Evolutionary conservation across 805 yeast genomes (phyloP), one percentile per base, ranked within the genome.

Genomic region (Blastobotrys peoriensis): DNA sequence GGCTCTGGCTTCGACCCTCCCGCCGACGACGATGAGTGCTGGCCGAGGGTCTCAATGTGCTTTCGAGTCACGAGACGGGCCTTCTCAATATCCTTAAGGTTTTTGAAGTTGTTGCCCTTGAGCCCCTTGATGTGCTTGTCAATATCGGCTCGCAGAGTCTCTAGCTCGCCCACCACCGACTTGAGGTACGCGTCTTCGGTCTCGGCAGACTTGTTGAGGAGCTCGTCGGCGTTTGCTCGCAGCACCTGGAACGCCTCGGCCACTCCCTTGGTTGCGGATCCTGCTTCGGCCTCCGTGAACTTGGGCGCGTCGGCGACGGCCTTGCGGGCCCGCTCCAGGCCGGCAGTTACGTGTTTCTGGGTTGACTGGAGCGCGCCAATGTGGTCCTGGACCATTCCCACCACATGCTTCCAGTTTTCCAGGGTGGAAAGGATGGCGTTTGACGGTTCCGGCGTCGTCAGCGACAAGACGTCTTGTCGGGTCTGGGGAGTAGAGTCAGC

Each of bases 71-170:
- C 40, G 19, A 46, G 52, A 21, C 66, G 62, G 17, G 63, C 59
- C 52, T 54, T 59, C 47, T 65, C 69, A 35, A 68, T 61, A 20
- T 67, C 71, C 56, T 64, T 65, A 42, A 53, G 55, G 34, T 60
- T 63, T 52, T 68, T 67, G 22, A 58, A 40, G 5, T 70, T 66
- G 21, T 59, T 56, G 16, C 51, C 47, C 28, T 55, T 49, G 48
- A 74, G 66, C 17, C 67, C 67, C 55, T 71, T 71, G 59, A 63
- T 63, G 55, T 71, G 75, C 50, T 67, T 59, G 19, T 62, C 63
- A 37, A 76, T 54, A 43, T 73, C 76, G 6, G 57, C 58, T 22
- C 56, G 52, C 15, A 72, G 56, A 20, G 64, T 61, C 38, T 69
- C 73, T 40, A 76, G 57, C 41, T 66, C 71, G 5, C 79, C 78